Base-by-base conservation (phyloP, 2,329 filamentous ascomycete genomes). In the Aaosphaeria arxii region DNA sequence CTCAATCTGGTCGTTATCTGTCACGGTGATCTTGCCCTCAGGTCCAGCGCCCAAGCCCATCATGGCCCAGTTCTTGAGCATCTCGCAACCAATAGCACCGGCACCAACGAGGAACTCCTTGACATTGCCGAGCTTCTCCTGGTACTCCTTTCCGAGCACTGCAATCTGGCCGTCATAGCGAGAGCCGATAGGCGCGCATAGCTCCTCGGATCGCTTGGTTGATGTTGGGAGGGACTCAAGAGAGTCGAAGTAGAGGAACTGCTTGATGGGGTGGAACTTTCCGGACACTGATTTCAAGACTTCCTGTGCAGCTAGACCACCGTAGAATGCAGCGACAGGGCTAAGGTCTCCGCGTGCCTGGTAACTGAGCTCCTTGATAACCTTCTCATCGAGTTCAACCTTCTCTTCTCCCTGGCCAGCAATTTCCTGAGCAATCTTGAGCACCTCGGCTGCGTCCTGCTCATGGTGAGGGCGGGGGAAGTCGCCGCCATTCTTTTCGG, bases 21-120 rank as follows among this genome's bases (percentile, higher is more conserved):
- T 97, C 43, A 99, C 88, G 49, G 78, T 89, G 63, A 99, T 95
- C 71, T 88, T 87, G 62, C 94, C 94, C 43, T 91, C 82, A 3
- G 90, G 89, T 4, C 94, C 94, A 41, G 88, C 89, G 40, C 87
- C 92, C 30, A 99, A 78, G 57, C 94, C 94, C 70, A 97, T 95
- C 91, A 99, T 95, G 33, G 95, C 92, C 91, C 94, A 99, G 72
- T 97, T 97, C 83, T 99, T 99, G 58, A 99, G 77, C 88, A 97
- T 99, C 69, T 99, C 94, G 66, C 94, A 99, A 41, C 94, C 94
- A 69, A 99, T 99, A 54, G 95, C 94, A 62, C 94, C 94, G 42
- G 94, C 90, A 58, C 94, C 94, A 49, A 99, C 94, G 47, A 99
- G 79, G 77, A 99, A 99, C 62, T 97, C 85, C 64, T 86, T 94